phyloP scores from a whole-genome alignment of 2,329 filamentous ascomycete genomes.

The Thelonectria discophora region DNA sequence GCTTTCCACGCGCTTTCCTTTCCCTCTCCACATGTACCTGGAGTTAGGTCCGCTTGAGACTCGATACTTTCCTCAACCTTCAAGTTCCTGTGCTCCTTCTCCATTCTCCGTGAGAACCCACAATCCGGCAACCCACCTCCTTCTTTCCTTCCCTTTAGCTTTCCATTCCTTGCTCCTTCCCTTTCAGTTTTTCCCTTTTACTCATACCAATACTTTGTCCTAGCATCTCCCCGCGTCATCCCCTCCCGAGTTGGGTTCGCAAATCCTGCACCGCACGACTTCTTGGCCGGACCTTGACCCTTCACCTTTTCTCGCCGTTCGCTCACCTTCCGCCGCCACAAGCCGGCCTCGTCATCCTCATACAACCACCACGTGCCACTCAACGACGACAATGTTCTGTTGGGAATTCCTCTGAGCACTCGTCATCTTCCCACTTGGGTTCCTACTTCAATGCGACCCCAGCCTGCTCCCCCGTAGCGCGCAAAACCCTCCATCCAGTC shows the following conservation, averaged over 20 bases:
- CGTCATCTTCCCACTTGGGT: constrained; percentile 14
- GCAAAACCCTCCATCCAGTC: constrained; percentile 31
- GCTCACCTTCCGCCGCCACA: constrained; percentile 6
- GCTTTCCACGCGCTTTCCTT: constrained; percentile 5
- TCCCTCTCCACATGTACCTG: neutral
- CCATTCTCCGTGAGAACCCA: constrained; percentile 15
- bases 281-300: constrained; percentile 1
- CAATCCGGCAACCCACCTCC: constrained; percentile 22
- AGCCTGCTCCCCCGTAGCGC: constrained; percentile 34
- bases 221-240: constrained; percentile 8
- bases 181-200: constrained; percentile 6
- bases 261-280: neutral
- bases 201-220: neutral
- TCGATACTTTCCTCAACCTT: constrained; percentile 5
- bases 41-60: constrained; percentile 8
- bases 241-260: too few species aligned
- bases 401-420: constrained; percentile 32
- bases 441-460: constrained; percentile 36
- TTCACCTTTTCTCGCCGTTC: constrained; percentile 2
- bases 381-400: constrained; percentile 33
- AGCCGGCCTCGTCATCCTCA: constrained; percentile 22
- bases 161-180: constrained; percentile 6
- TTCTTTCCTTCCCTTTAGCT: constrained; percentile 16
- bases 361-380: neutral
- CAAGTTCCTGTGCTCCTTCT: constrained; percentile 10